phyloP scores from a whole-genome alignment of 352 stramenopile species.

The Phytopythium vexans region DNA sequence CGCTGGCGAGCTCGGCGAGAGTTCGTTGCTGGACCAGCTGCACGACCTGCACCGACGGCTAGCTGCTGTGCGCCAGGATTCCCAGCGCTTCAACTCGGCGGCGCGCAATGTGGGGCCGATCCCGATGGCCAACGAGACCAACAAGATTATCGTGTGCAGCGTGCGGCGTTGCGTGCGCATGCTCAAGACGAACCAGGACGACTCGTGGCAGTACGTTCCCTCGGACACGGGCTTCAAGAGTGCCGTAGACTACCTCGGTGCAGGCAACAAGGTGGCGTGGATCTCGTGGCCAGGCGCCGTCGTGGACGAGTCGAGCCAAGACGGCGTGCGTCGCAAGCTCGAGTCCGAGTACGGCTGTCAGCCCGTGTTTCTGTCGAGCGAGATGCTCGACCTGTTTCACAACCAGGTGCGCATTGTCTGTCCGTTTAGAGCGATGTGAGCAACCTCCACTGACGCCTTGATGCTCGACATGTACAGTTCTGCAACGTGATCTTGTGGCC shows the following conservation, averaged over 20 bases:
- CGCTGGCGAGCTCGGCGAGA: slow-evolving; percentile 54
- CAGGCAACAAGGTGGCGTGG: slow-evolving; percentile 87
- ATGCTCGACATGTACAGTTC: slow-evolving; percentile 36
- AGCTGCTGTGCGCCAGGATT: slow-evolving; percentile 71
- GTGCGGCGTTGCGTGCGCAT: slow-evolving; percentile 72
- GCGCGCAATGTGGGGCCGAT: slow-evolving; percentile 61
- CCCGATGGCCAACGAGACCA: slow-evolving; percentile 69
- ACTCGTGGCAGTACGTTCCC: slow-evolving; percentile 71
- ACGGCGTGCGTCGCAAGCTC: slow-evolving; percentile 67
- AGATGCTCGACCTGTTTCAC: slow-evolving; percentile 84
- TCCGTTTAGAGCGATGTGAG: background rate
- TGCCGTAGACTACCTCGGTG: slow-evolving; percentile 68
- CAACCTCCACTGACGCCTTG: background rate
- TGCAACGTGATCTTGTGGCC: slow-evolving; percentile 90
- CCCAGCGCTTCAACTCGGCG: slow-evolving; percentile 61
- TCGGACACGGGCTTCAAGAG: slow-evolving; percentile 66
- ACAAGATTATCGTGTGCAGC: slow-evolving; percentile 80
- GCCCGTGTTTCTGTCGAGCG: slow-evolving; percentile 77
- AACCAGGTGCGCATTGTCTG: slow-evolving; percentile 35
- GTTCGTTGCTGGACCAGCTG: slow-evolving; percentile 71
- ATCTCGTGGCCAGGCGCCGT: slow-evolving; percentile 86
- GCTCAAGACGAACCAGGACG: slow-evolving; percentile 63
- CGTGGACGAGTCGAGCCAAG: slow-evolving; percentile 77
- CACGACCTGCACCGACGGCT: slow-evolving; percentile 70
- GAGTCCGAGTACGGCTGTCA: slow-evolving; percentile 82